Evolutionary conservation across 1,284 basidiomycete genomes (phyloP).

Genomic region (Neonothopanus nambi): DNA sequence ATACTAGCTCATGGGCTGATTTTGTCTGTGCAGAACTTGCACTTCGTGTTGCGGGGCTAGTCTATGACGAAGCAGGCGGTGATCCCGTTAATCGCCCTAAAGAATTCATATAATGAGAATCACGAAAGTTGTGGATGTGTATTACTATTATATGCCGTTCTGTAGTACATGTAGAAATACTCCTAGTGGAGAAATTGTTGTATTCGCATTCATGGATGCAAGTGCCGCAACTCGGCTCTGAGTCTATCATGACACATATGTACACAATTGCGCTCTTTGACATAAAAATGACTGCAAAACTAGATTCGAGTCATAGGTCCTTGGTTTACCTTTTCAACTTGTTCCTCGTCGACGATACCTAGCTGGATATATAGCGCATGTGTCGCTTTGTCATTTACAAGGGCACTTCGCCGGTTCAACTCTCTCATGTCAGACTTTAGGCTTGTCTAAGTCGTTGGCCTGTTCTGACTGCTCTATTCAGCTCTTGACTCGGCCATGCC

Average conservation of each 20-base stretch:
- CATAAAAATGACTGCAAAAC: background rate
- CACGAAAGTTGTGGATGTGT: no score
- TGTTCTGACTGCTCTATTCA: constrained; percentile 30
- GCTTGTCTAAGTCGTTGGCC: background rate
- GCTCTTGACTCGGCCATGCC: constrained; percentile 88
- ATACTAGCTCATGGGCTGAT: constrained; percentile 6
- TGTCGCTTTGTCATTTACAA: constrained; percentile 92
- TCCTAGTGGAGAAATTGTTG: background rate
- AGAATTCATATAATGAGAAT: constrained; percentile 54
- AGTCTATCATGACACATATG: no score
- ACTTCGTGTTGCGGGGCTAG: constrained; percentile 78
- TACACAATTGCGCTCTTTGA: background rate
- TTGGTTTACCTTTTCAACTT: background rate
- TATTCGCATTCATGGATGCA: background rate
- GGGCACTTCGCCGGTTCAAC: constrained; percentile 83
- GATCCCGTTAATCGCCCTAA: constrained; percentile 66
- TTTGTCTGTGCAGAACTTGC: constrained; percentile 62
- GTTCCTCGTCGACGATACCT: background rate
- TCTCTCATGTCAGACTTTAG: constrained; percentile 67
- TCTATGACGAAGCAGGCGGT: constrained; percentile 79
- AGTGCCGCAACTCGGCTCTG: no score
- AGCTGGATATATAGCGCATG: constrained; percentile 42
- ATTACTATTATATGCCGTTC: no score
- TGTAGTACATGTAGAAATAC: no score
- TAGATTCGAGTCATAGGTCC: background rate